These are phyloP conservation scores for Sporothrix curviconia DNA, from an alignment of 2,329 filamentous ascomycete genomes.

Conservation along the genomic window DNA sequence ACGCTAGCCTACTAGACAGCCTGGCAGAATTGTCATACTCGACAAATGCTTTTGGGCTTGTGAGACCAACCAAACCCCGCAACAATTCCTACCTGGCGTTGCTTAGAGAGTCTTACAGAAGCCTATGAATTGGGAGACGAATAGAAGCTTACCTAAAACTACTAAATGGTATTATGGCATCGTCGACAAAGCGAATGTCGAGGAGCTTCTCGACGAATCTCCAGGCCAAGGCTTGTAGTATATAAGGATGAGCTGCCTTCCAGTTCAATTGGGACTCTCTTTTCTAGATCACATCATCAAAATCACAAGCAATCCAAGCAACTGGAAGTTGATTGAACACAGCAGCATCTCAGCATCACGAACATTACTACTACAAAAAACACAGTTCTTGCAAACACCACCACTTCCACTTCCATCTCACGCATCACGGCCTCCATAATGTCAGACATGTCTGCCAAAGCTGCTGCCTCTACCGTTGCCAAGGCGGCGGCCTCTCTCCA, in stretches of 20 bases:
- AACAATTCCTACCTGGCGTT: neutral
- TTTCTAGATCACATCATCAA: constrained; percentile 23
- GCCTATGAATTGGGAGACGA: neutral
- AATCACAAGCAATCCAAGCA: constrained; percentile 20
- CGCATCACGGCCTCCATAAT: neutral
- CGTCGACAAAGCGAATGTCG: neutral
- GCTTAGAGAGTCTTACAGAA: constrained; percentile 12
- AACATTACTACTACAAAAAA: neutral
- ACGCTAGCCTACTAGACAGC: neutral
- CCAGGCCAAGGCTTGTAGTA: constrained; percentile 11
- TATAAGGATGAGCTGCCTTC: constrained; percentile 30
- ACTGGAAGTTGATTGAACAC: neutral
- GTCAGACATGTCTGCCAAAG: constrained; percentile 13
- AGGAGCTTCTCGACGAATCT: constrained; percentile 17
- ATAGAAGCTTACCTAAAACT: too few species aligned
- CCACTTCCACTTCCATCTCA: neutral
- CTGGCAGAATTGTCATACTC: neutral
- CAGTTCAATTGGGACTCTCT: constrained; percentile 23
- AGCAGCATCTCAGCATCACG: neutral
- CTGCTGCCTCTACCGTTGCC: constrained; percentile 23
- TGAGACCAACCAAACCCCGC: too few species aligned
- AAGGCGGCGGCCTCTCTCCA: constrained; percentile 44
- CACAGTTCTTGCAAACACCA: neutral
- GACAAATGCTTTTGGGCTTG: neutral
- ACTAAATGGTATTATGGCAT: neutral